These are phyloP conservation scores for Spirogloea muscicola DNA, from an alignment of 139 green algal species.

Conservation along the genomic window DNA sequence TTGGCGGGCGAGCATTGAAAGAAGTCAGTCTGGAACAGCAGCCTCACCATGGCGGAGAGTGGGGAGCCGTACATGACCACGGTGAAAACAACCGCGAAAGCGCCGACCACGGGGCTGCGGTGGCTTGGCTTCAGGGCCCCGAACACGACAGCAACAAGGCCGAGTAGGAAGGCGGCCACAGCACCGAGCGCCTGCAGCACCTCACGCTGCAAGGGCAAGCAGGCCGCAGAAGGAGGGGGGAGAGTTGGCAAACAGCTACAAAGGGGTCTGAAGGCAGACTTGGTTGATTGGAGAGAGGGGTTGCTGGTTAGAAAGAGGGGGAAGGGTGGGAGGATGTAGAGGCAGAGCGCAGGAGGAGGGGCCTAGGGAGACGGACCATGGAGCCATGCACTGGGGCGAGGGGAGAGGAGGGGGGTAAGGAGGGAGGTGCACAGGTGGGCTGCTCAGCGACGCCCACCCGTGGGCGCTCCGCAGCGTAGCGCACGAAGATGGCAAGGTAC, in stretches of 20 bases:
- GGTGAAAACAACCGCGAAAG: constrained; percentile 9
- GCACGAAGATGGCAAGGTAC: constrained; percentile 22
- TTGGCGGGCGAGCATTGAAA: too few relatives aligned
- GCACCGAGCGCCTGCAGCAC: constrained; percentile 1
- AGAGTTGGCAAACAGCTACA: not conserved
- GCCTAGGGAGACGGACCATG: too few relatives aligned
- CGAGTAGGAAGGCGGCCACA: not conserved
- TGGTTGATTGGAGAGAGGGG: too few relatives aligned
- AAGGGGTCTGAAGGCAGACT: not conserved
- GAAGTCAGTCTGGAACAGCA: too few relatives aligned
- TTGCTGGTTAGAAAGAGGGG: not conserved
- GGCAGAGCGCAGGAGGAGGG: not conserved
- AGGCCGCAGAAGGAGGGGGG: not conserved
- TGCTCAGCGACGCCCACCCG: not conserved
- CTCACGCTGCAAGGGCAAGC: not conserved
- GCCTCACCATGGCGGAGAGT: constrained; percentile 25
- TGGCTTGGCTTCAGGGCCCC: not conserved
- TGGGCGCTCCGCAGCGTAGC: not conserved
- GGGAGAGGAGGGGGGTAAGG: not conserved
- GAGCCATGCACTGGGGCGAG: not conserved
- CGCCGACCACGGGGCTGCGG: constrained; percentile 1
- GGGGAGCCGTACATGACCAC: constrained; percentile 32
- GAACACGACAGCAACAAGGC: not conserved
- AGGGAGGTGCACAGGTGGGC: not conserved
- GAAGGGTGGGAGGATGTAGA: not conserved